phyloP scores from a whole-genome alignment of 495 filamentous ascomycete species.

The Talaromyces thailandensis region DNA sequence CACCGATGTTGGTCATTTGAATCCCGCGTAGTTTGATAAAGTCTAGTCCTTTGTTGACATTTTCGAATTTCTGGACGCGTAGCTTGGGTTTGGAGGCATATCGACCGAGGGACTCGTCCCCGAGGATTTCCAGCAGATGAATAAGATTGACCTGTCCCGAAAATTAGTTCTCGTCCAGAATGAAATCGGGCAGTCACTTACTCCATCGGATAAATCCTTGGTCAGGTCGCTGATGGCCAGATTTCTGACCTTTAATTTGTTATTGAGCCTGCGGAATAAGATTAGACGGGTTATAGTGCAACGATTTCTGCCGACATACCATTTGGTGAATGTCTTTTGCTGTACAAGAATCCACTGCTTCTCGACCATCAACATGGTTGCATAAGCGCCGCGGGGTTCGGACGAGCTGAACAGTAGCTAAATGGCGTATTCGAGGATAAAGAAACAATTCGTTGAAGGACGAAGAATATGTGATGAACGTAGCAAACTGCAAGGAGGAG shows the following conservation, averaged over 20 bases:
- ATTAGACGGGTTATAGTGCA: not conserved
- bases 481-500: not conserved
- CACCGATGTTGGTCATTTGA: slow-evolving; percentile 96
- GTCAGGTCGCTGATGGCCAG: slow-evolving; percentile 76
- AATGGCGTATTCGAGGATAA: not conserved
- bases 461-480: not conserved
- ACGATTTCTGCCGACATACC: slow-evolving; percentile 38
- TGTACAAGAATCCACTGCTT: slow-evolving; percentile 95
- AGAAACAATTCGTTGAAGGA: not conserved
- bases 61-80: slow-evolving; percentile 95
- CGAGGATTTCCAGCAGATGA: slow-evolving; percentile 92
- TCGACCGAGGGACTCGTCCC: slow-evolving; percentile 84
- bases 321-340: slow-evolving; percentile 99
- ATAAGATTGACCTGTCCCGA: slow-evolving; percentile 71
- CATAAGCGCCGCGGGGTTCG: not conserved
- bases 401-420: not conserved
- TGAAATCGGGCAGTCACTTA: slow-evolving; percentile 37
- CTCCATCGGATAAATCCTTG: slow-evolving; percentile 84
- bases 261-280: slow-evolving; percentile 68
- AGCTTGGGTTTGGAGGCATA: slow-evolving; percentile 94
- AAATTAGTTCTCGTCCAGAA: not conserved
- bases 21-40: slow-evolving; percentile 87
- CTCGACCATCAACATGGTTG: slow-evolving; percentile 56
- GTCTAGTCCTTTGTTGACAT: slow-evolving; percentile 91
- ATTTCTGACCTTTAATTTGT: slow-evolving; percentile 71